A percentile compares a stretch with the other conserved stretches of the same genome.
Evolutionary conservation across 2,329 filamentous ascomycete genomes (phyloP).

Genomic region (Trichoderma simmonsii): DNA sequence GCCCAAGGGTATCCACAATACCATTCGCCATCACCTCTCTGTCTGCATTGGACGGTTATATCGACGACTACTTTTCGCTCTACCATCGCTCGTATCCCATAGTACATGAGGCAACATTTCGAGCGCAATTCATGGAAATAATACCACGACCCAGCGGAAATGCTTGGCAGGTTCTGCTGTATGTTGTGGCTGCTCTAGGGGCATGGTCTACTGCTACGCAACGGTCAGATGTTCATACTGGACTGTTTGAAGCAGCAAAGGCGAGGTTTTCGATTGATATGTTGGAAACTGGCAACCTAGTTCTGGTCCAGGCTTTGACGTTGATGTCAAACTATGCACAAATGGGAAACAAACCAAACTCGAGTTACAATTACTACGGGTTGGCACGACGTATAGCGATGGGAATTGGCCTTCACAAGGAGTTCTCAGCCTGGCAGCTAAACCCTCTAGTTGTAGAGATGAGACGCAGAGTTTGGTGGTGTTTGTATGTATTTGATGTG

Average conservation of each 20-base stretch:
- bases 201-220: not conserved
- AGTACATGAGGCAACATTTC: slow-evolving; percentile 44
- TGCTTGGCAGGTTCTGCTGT: slow-evolving; percentile 36
- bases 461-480: slow-evolving; percentile 42
- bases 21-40: not conserved
- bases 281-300: slow-evolving; percentile 34
- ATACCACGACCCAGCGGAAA: slow-evolving; percentile 28
- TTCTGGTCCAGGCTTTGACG: slow-evolving; percentile 31
- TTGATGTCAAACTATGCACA: slow-evolving; percentile 42
- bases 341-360: slow-evolving; percentile 47
- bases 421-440: slow-evolving; percentile 27
- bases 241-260: slow-evolving; percentile 22
- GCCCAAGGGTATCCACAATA: not conserved
- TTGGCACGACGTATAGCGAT: slow-evolving; percentile 47
- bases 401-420: slow-evolving; percentile 45
- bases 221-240: not conserved
- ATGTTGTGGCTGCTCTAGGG: slow-evolving; percentile 22
- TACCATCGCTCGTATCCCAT: slow-evolving; percentile 46
- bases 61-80: slow-evolving; percentile 42
- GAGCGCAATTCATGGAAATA: slow-evolving; percentile 36
- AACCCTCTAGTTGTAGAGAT: slow-evolving; percentile 26
- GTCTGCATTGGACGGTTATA: not conserved
- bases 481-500: slow-evolving; percentile 43
- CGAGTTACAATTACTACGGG: slow-evolving; percentile 46
- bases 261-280: slow-evolving; percentile 29